Evolutionary conservation across 2,329 filamentous ascomycete species (phyloP).

Genomic region (Claviceps arundinis): DNA sequence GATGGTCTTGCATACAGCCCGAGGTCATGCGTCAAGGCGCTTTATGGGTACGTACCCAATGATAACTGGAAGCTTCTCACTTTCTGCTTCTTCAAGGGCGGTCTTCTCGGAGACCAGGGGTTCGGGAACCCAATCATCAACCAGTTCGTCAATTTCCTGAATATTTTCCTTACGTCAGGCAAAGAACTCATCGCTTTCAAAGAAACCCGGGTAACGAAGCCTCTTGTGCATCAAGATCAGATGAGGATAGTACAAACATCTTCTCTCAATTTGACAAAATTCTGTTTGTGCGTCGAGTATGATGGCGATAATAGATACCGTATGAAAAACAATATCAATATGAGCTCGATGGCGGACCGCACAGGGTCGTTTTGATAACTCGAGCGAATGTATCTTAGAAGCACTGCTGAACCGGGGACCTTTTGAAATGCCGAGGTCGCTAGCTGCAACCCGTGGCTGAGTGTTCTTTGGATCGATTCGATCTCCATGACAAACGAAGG

Average conservation of each 20-base stretch:
- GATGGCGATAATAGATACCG: constrained; percentile 83
- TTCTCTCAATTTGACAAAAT: constrained; percentile 78
- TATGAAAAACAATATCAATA: constrained; percentile 90
- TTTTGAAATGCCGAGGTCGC: constrained; percentile 63
- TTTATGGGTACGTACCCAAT: constrained; percentile 51
- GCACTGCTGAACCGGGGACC: constrained; percentile 84
- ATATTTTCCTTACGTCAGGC: not conserved
- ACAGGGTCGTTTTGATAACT: constrained; percentile 97
- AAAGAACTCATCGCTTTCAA: not conserved
- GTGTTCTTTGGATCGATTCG: constrained; percentile 40
- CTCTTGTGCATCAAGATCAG: not conserved
- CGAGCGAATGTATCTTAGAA: constrained; percentile 89
- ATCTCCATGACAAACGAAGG: constrained; percentile 42
- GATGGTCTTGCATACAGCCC: not conserved
- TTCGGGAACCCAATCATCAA: constrained; percentile 94
- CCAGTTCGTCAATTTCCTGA: constrained; percentile 84
- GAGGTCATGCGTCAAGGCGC: not conserved
- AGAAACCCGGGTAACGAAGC: not conserved
- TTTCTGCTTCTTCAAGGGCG: constrained; percentile 63
- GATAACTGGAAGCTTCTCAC: constrained; percentile 76
- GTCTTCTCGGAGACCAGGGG: constrained; percentile 69
- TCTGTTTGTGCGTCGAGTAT: constrained; percentile 83
- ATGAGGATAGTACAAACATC: constrained; percentile 34
- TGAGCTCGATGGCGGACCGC: constrained; percentile 81
- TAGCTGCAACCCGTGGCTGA: constrained; percentile 38